Percentiles rank a stretch among this genome's conserved stretches.
phyloP scores from a whole-genome alignment of 2,329 filamentous ascomycete species.

The Hortaea werneckii region DNA sequence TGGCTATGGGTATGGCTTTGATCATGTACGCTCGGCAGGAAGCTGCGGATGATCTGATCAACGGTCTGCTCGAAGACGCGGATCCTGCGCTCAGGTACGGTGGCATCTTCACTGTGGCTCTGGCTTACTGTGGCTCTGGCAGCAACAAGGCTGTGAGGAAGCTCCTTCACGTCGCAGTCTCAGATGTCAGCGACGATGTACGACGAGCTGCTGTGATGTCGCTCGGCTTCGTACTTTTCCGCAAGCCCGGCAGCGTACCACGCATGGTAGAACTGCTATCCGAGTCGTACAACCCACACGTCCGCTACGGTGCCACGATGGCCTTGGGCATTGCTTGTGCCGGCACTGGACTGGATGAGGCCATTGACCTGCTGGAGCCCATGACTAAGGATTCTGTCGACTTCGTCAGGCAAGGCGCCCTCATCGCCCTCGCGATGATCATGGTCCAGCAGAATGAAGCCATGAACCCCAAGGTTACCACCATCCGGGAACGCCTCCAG shows the following conservation, averaged over 20 bases:
- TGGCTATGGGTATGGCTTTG: conserved; percentile 91
- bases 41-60: conserved; percentile 86
- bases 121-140: conserved; percentile 93
- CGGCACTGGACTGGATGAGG: conserved; percentile 89
- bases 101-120: conserved; percentile 95
- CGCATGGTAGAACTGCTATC: conserved; percentile 97
- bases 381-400: conserved; percentile 99
- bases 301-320: conserved; percentile 96
- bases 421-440: conserved; percentile 94
- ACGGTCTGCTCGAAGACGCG: conserved; percentile 82
- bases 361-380: conserved; percentile 89
- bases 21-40: conserved; percentile 98
- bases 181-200: conserved; percentile 96
- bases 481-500: conserved; percentile 83
- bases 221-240: conserved; percentile 95
- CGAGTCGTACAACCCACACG: conserved; percentile 97
- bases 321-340: conserved; percentile 96
- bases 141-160: conserved; percentile 98
- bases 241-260: conserved; percentile 91
- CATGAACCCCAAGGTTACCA: conserved; percentile 92
- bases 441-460: conserved; percentile 98
- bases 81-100: conserved; percentile 91
- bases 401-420: conserved; percentile 91
- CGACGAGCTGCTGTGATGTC: conserved; percentile 94
- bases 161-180: conserved; percentile 89